Base-by-base conservation (phyloP, 1,284 basidiomycete genomes). In the Heterobasidion irregulare region DNA sequence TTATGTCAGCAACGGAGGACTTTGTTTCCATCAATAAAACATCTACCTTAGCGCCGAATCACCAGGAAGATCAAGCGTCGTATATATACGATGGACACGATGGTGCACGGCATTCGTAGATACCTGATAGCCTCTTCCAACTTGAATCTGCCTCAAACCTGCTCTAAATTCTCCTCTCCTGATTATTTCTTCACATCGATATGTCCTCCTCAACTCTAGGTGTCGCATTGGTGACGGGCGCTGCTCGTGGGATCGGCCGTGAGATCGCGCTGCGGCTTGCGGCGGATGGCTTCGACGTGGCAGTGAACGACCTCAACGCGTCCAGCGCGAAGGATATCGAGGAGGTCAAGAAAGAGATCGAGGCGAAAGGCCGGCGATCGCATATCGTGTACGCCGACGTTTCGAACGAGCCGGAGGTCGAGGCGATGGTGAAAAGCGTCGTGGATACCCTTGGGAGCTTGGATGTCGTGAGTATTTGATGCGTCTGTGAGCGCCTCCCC, bases 371-470 rank as follows among this genome's bases (percentile, higher is more conserved):
- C 49, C 26, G 35, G 34, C 32, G 34, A 19, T 34, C 34, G 10
- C 49, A 15, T 33, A 38, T 50, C 16, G 10, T 50, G 15, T n/a
- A 16, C 49, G 49, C 34, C n/a, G 55, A 56, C 13, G 55, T 56
- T 2, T 13, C 55, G 12, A n/a, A 13, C 7, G 55, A 56, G 41
- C 59, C 65, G 9, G 63, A 73, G 26, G 75, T 76, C 4, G 64
- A 68, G 56, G 61, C 50, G 1, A 66, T 74, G 64, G 61, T 76
- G 3, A 57, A 67, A n/a, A 58, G 56, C 8, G 58, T 62, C 1
- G 70, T 72, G 1, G 50, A 62, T 47, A 51, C 61, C 8, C 60
- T 73, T 26, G 75, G 73, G 1, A 59, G 65, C 13, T 59, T 75
- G 12, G 68, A 74, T 53, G 68, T 75, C 48, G 72, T 75, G 55